phyloP scores from a whole-genome alignment of 768 basidiomycete genomes.

The Hygrophorus pudorinus region DNA sequence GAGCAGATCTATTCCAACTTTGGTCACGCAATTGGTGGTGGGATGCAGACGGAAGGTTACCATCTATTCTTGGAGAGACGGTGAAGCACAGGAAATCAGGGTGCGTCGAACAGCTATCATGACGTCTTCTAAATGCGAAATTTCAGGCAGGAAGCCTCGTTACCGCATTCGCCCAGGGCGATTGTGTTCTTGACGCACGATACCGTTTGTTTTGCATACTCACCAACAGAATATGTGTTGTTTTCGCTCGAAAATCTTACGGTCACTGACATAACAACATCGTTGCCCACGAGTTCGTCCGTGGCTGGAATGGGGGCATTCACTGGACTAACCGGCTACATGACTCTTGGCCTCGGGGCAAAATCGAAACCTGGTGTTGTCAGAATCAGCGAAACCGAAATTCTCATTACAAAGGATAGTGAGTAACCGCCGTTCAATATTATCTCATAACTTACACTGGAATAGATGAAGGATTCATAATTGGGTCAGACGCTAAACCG shows the following conservation, averaged over 20 bases:
- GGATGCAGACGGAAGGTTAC: conserved; percentile 83
- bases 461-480: conserved; percentile 57
- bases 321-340: conserved; percentile 74
- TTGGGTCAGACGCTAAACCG: conserved; percentile 50
- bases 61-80: conserved; percentile 80
- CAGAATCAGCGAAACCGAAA: conserved; percentile 48
- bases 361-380: conserved; percentile 61
- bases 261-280: conserved; percentile 42
- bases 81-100: conserved; percentile 63
- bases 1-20: conserved; percentile 44
- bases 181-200: conserved; percentile 64
- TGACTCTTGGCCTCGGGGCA: conserved; percentile 71
- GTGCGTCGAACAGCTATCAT: conserved; percentile 28
- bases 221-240: conserved; percentile 67
- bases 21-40: conserved; percentile 70
- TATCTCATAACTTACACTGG: conserved; percentile 1
- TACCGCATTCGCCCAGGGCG: conserved; percentile 86
- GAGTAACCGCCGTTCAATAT: conserved; percentile 17
- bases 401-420: conserved; percentile 75
- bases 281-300: conserved; percentile 34
- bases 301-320: conserved; percentile 58
- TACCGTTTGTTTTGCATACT: conserved; percentile 66
- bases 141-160: conserved; percentile 55
- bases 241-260: conserved; percentile 56
- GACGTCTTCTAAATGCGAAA: background rate